Evolutionary conservation across 2,329 filamentous ascomycete species (phyloP).

Genomic region (Aureobasidium sp.): DNA sequence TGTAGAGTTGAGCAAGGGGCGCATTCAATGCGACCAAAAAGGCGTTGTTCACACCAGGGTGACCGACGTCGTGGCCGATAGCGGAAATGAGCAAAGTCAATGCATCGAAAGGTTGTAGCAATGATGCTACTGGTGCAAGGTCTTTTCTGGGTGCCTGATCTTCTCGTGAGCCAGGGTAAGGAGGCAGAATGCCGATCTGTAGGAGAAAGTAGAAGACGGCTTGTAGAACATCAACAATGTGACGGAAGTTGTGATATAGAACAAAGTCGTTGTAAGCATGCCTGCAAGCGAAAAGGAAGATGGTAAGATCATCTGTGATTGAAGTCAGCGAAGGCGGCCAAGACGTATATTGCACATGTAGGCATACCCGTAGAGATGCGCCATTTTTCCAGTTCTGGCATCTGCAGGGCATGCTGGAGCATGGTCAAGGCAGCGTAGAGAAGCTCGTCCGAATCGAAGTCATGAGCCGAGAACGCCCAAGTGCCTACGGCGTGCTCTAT

Average conservation of each 20-base stretch:
- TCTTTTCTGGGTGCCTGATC: not conserved
- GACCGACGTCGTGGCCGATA: slow-evolving; percentile 96
- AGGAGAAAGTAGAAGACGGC: slow-evolving; percentile 85
- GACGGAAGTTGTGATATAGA: slow-evolving; percentile 96
- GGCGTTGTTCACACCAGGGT: slow-evolving; percentile 96
- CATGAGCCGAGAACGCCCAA: slow-evolving; percentile 87
- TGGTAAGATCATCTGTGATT: slow-evolving; percentile 64
- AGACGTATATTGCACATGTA: slow-evolving; percentile 9
- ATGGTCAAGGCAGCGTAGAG: slow-evolving; percentile 79
- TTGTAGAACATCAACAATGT: slow-evolving; percentile 92
- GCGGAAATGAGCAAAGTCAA: slow-evolving; percentile 85
- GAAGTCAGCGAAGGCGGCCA: slow-evolving; percentile 21
- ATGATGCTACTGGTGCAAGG: slow-evolving; percentile 48
- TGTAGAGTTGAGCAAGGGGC: slow-evolving; percentile 89
- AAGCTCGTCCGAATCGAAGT: slow-evolving; percentile 84
- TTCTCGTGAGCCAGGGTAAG: slow-evolving; percentile 43
- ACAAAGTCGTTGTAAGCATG: slow-evolving; percentile 95
- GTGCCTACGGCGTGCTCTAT: slow-evolving; percentile 64
- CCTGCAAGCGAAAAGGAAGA: slow-evolving; percentile 80
- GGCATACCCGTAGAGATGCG: slow-evolving; percentile 65
- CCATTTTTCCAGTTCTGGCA: slow-evolving; percentile 77
- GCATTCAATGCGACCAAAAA: slow-evolving; percentile 90
- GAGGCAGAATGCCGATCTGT: slow-evolving; percentile 66
- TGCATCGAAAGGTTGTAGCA: slow-evolving; percentile 81
- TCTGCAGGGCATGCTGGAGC: slow-evolving; percentile 76